Evolutionary conservation across 2,329 filamentous ascomycete species (phyloP).

Genomic region (Ilyonectria robusta): DNA sequence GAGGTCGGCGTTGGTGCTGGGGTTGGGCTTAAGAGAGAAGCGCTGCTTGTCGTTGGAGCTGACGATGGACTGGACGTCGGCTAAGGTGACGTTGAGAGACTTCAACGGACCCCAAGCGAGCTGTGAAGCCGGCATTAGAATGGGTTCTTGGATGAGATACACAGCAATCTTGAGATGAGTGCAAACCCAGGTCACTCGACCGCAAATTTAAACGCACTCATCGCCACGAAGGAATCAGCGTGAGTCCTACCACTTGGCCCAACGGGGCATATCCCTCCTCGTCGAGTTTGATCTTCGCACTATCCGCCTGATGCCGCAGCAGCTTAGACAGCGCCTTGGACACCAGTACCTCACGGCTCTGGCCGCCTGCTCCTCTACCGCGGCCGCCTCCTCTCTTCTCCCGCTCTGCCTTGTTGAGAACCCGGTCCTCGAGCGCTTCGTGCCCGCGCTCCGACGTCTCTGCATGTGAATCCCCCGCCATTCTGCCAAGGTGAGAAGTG

Average conservation of each 20-base stretch:
- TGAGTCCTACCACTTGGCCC: constrained; percentile 69
- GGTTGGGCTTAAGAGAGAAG: constrained; percentile 80
- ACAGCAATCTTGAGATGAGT: not conserved
- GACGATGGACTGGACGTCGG: constrained; percentile 80
- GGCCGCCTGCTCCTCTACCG: constrained; percentile 40
- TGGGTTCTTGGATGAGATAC: not conserved
- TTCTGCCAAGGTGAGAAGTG: constrained; percentile 21
- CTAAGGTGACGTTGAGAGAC: constrained; percentile 79
- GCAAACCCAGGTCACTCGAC: not conserved
- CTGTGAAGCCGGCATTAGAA: constrained; percentile 50
- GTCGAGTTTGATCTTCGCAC: constrained; percentile 71
- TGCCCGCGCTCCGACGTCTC: constrained; percentile 30
- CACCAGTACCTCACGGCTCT: constrained; percentile 62
- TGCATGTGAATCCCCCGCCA: constrained; percentile 33
- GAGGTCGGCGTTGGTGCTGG: constrained; percentile 43
- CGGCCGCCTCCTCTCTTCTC: constrained; percentile 47
- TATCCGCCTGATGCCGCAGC: constrained; percentile 69
- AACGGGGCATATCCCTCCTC: constrained; percentile 71
- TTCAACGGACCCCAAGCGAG: constrained; percentile 72
- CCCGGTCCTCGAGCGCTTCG: constrained; percentile 44
- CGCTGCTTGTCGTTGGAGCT: constrained; percentile 89
- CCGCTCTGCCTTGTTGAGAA: constrained; percentile 30
- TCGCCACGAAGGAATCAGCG: not conserved
- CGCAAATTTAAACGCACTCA: not conserved
- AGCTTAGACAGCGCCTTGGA: constrained; percentile 69